Conservation (phyloP, 2,329 filamentous ascomycete species). For the Fusarium cyanostomum region DNA sequence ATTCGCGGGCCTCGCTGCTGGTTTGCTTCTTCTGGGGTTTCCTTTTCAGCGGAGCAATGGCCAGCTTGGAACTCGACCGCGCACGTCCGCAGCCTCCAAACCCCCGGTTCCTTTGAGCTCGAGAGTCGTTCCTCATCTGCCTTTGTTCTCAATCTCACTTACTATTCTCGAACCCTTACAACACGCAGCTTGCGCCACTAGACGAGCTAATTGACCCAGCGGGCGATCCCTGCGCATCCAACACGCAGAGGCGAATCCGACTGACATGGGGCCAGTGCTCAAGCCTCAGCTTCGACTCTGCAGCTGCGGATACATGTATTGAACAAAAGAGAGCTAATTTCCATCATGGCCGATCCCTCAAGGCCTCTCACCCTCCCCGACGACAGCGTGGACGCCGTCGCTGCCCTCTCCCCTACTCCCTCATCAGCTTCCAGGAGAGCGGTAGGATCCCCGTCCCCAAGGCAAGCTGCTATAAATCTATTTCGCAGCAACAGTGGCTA, state of each 20-base stretch:
- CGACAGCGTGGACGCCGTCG: conserved; percentile 14
- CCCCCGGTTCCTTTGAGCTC: neutral
- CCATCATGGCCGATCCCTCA: conserved; percentile 30
- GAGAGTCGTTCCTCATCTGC: neutral
- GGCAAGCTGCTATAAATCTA: conserved; percentile 26
- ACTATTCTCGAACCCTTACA: neutral
- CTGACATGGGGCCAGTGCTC: conserved; percentile 21
- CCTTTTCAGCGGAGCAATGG: neutral
- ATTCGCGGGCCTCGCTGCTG: neutral
- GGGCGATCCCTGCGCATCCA: conserved; percentile 4
- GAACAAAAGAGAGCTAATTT: conserved; percentile 2
- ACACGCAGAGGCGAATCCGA: neutral
- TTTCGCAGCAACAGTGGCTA: conserved; percentile 38
- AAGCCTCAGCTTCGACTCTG: conserved; percentile 3
- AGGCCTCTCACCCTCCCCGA: conserved; percentile 17
- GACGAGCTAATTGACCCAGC: neutral
- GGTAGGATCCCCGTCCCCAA: neutral
- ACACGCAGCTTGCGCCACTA: conserved; percentile 18
- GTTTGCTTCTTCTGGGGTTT: neutral
- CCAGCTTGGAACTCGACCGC: neutral
- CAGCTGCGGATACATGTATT: neutral
- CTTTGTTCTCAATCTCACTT: neutral
- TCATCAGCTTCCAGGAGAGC: conserved; percentile 11
- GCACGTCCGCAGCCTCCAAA: neutral
- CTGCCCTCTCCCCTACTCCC: conserved; percentile 10